Evolutionary conservation across 176 grass and related monocot species (phyloP), one percentile per base, ranked within the genome.

Genomic region (Oryza coarctata): DNA sequence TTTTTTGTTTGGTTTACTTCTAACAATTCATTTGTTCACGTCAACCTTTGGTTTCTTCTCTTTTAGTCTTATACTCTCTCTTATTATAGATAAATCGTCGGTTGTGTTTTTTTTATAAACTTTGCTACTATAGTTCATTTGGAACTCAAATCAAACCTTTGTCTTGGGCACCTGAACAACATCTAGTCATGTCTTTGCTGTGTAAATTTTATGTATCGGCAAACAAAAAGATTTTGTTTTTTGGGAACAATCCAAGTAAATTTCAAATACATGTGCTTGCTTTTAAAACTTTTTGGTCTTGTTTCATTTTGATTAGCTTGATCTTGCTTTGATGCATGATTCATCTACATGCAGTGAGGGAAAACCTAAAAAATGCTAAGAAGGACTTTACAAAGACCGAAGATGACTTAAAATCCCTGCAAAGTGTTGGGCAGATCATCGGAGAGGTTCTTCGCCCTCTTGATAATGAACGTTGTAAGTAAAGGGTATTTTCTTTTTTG

Each of bases 391-490:
- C 79, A 14, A 99, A 95, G 86, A 99, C 96, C 20, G 96, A 99
- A 90, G 96, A 99, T 26, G 96, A 99, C 74, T 78, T 99, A 70
- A 99, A 99, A 78, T 93, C 96, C 36, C 93, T 99, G 39, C 96
- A 99, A 86, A 99, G 96, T 31, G 96, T 99, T 78, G 96, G 96
- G 6, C 96, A 99, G 70, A 99, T 99, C 52, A 99, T 99, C 50
- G 96, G 96, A 77, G 96, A 99, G 83, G 93, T 99, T 88, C 96
- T 99, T 30, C 89, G 96, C 11, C 96, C 96, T 74, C 96, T 99
- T 81, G 96, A 99, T 70, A 99, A 92, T 76, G 96, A 99, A 44
- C 87, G 93, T 25, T 90, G 96, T 99, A 72, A 91, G 96, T 93
- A 58, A 60, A 50, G n/a, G 60, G 18, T 38, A 60, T 69, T 64